These are phyloP conservation scores for Coniferiporia weirii DNA, from an alignment of 1,284 basidiomycete genomes.

Conservation along the genomic window DNA sequence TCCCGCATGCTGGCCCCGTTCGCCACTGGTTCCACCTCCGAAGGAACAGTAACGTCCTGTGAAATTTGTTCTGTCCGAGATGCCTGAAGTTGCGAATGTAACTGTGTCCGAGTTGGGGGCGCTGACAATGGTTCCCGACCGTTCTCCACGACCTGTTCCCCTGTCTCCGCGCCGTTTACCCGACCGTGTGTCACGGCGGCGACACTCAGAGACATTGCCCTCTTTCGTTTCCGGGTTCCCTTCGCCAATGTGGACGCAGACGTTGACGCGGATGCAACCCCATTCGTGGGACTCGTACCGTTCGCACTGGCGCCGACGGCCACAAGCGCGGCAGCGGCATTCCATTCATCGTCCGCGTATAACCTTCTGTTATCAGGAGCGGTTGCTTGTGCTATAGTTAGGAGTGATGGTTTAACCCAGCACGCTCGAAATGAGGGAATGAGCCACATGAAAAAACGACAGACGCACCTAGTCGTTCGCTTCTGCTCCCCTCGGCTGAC, in stretches of 20 bases:
- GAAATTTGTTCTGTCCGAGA: not conserved
- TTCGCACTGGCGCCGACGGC: constrained; percentile 3
- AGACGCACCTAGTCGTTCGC: not conserved
- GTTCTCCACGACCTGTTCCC: not conserved
- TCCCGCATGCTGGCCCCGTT: constrained; percentile 64
- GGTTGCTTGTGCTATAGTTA: not conserved
- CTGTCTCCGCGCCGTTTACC: not conserved
- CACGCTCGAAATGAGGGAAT: not conserved
- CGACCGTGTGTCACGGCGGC: not conserved
- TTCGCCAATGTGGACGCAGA: not conserved
- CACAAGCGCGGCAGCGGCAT: constrained; percentile 1
- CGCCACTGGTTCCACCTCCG: constrained; percentile 43
- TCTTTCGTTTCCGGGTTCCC: not conserved
- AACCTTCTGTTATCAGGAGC: not conserved
- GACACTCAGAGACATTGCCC: not conserved
- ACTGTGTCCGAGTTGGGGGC: not conserved
- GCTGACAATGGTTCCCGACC: not conserved
- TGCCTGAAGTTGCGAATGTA: not conserved
- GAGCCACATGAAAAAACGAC: not conserved
- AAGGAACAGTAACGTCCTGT: constrained; percentile 14
- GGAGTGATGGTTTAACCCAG: not conserved
- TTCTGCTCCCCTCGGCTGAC: not conserved
- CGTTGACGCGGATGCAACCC: not conserved
- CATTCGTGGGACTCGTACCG: not conserved
- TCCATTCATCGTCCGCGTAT: constrained; percentile 5